Percentiles rank a stretch among this genome's conserved stretches.
Conservation (phyloP, 805 yeast genomes). For the Candida piceae region DNA sequence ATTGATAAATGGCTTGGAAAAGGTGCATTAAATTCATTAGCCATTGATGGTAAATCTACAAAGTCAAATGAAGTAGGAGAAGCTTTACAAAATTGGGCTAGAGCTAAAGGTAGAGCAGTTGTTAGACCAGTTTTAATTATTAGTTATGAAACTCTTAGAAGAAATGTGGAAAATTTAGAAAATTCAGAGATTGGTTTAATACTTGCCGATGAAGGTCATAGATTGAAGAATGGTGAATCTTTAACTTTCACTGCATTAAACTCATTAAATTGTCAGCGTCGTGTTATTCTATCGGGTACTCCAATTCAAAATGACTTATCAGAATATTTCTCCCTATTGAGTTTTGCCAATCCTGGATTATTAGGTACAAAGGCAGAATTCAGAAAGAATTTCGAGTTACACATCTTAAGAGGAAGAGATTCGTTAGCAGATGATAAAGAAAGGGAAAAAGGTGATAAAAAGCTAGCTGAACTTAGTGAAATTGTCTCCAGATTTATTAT, state of each 20-base stretch:
- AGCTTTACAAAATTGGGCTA: constrained; percentile 77
- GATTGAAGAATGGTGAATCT: constrained; percentile 85
- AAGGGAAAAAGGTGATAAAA: constrained; percentile 59
- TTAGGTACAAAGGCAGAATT: constrained; percentile 82
- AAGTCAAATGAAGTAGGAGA: constrained; percentile 63
- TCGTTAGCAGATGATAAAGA: constrained; percentile 84
- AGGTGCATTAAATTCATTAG: constrained; percentile 82
- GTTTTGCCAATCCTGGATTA: constrained; percentile 92
- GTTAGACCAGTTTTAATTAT: constrained; percentile 92
- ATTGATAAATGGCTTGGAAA: constrained; percentile 92
- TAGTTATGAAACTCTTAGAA: constrained; percentile 86
- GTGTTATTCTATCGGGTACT: constrained; percentile 93
- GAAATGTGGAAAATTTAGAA: constrained; percentile 72
- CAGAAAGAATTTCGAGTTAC: constrained; percentile 75
- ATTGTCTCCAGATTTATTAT: constrained; percentile 87
- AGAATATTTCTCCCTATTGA: constrained; percentile 85
- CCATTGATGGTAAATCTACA: constrained; percentile 85
- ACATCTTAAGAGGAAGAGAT: constrained; percentile 82
- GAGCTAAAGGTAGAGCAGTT: constrained; percentile 79
- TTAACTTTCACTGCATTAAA: constrained; percentile 83
- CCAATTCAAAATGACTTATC: constrained; percentile 95
- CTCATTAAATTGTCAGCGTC: constrained; percentile 75
- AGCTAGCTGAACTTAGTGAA: constrained; percentile 62
- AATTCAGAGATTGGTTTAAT: constrained; percentile 80
- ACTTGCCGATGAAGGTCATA: constrained; percentile 83